Percentiles rank a stretch among this genome's conserved stretches.
phyloP scores from a whole-genome alignment of 129 eudicot species.

The Calendula officinalis region DNA sequence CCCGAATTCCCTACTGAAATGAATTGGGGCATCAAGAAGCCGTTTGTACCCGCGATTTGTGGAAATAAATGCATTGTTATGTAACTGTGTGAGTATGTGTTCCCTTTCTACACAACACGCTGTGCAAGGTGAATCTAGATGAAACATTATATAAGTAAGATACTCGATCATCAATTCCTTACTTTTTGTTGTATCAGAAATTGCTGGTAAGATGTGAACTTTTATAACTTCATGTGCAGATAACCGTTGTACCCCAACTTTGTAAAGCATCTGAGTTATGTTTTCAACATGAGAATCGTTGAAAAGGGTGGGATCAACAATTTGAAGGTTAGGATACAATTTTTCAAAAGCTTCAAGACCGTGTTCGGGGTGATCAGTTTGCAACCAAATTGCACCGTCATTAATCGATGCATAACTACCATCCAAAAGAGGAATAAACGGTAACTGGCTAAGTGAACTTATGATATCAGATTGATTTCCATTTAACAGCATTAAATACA shows the following conservation, averaged over 20 bases:
- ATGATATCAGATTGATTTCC: slow-evolving; percentile 41
- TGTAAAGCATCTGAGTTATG: slow-evolving; percentile 51
- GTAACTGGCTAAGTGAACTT: slow-evolving; percentile 36
- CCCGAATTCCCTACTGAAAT: slow-evolving; percentile 50
- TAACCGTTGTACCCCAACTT: slow-evolving; percentile 61
- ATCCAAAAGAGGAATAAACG: slow-evolving; percentile 70
- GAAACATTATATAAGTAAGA: slow-evolving; percentile 61
- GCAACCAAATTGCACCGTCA: slow-evolving; percentile 70
- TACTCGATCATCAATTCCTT: slow-evolving; percentile 51
- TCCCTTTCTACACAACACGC: slow-evolving; percentile 54
- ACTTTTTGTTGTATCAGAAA: slow-evolving; percentile 39
- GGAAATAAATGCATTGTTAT: slow-evolving; percentile 49
- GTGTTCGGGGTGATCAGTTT: slow-evolving; percentile 33
- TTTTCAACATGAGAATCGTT: slow-evolving; percentile 30
- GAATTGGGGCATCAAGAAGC: slow-evolving; percentile 51
- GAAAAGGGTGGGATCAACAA: slow-evolving; percentile 53
- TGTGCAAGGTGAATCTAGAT: slow-evolving; percentile 53
- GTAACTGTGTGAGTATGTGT: slow-evolving; percentile 45
- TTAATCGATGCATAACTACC: slow-evolving; percentile 52
- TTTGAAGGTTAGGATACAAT: slow-evolving; percentile 49
- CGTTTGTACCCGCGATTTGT: slow-evolving; percentile 64
- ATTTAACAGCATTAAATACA: slow-evolving; percentile 40
- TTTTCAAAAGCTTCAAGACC: slow-evolving; percentile 48
- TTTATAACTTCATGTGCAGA: slow-evolving; percentile 69
- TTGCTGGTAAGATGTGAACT: slow-evolving; percentile 55